Percentiles rank a stretch among this genome's conserved stretches.
These are phyloP conservation scores for Hypoxylon sp. DNA, from an alignment of 2,329 filamentous ascomycete genomes.

Conservation along the genomic window DNA sequence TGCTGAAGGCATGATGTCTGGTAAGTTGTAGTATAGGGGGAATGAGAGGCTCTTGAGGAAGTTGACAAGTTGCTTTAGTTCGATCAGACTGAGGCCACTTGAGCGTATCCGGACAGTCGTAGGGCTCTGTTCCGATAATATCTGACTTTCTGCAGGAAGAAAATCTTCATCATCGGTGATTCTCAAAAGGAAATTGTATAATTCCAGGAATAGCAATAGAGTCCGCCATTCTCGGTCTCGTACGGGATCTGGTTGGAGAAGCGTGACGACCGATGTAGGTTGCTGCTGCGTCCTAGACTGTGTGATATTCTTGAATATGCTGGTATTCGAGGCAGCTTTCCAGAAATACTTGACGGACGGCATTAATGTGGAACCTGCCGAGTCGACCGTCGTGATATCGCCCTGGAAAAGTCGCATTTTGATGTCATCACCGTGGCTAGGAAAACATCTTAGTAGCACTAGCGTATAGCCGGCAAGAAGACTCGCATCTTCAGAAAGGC, in stretches of 20 bases:
- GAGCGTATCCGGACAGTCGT: slow-evolving; percentile 65
- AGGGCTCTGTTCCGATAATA: slow-evolving; percentile 54
- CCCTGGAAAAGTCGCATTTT: slow-evolving; percentile 94
- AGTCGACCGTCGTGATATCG: slow-evolving; percentile 63
- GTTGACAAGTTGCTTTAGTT: slow-evolving; percentile 79
- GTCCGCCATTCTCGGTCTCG: slow-evolving; percentile 85
- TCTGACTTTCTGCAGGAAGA: slow-evolving; percentile 70
- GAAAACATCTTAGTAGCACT: slow-evolving; percentile 87
- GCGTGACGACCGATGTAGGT: slow-evolving; percentile 41
- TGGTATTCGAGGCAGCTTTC: slow-evolving; percentile 68
- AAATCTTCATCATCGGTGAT: slow-evolving; percentile 98
- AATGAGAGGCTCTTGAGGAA: slow-evolving; percentile 95
- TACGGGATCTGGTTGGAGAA: slow-evolving; percentile 51
- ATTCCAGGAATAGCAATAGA: slow-evolving; percentile 89
- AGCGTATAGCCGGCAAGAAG: slow-evolving; percentile 88
- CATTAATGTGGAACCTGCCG: slow-evolving; percentile 57
- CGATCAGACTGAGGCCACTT: slow-evolving; percentile 77
- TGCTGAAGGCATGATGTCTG: slow-evolving; percentile 64
- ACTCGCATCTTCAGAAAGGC: slow-evolving; percentile 72
- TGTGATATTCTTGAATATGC: slow-evolving; percentile 55
- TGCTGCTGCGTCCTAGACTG: slow-evolving; percentile 51
- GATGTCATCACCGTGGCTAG: slow-evolving; percentile 84
- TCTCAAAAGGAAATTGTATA: slow-evolving; percentile 92
- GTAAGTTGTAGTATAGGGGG: slow-evolving; percentile 85
- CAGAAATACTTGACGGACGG: slow-evolving; percentile 89